phyloP scores from a whole-genome alignment of 495 filamentous ascomycete genomes.

The Friedmanniomyces simplex region DNA sequence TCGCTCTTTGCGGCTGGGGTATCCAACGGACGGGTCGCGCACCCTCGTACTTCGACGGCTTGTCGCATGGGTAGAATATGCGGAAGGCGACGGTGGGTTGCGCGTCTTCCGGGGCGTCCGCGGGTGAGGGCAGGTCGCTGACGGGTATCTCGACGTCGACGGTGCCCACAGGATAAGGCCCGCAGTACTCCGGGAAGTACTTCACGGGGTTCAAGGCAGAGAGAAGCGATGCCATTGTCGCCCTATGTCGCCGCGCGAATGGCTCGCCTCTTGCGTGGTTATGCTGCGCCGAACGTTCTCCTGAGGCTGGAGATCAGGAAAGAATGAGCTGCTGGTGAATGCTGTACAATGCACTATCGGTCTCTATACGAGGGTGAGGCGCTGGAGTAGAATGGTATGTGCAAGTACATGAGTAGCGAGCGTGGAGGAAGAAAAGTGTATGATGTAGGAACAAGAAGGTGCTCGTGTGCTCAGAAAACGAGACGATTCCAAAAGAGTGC shows the following conservation, averaged over 20 bases:
- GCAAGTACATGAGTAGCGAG: not conserved
- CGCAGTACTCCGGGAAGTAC: constrained; percentile 56
- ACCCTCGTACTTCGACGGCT: constrained; percentile 24
- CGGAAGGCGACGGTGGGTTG: constrained; percentile 61
- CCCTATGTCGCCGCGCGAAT: not conserved
- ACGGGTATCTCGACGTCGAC: constrained; percentile 65
- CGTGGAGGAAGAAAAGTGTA: not conserved
- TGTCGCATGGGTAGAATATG: constrained; percentile 59
- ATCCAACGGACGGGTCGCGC: constrained; percentile 52
- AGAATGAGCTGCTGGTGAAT: not conserved
- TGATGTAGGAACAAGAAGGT: not conserved
- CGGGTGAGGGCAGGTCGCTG: constrained; percentile 43
- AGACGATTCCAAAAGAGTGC: no score
- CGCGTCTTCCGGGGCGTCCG: constrained; percentile 39
- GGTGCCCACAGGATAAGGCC: constrained; percentile 63
- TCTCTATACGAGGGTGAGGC: not conserved
- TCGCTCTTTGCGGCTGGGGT: constrained; percentile 57
- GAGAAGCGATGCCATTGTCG: constrained; percentile 26
- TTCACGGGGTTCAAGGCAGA: constrained; percentile 46
- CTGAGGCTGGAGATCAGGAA: not conserved
- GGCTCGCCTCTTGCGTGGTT: not conserved
- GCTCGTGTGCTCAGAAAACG: not conserved
- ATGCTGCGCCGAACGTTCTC: not conserved
- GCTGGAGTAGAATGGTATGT: not conserved
- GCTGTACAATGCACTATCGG: not conserved